Evolutionary conservation across 1,139 yeast species (phyloP).

Genomic region (Suhomyces bribrorum): DNA sequence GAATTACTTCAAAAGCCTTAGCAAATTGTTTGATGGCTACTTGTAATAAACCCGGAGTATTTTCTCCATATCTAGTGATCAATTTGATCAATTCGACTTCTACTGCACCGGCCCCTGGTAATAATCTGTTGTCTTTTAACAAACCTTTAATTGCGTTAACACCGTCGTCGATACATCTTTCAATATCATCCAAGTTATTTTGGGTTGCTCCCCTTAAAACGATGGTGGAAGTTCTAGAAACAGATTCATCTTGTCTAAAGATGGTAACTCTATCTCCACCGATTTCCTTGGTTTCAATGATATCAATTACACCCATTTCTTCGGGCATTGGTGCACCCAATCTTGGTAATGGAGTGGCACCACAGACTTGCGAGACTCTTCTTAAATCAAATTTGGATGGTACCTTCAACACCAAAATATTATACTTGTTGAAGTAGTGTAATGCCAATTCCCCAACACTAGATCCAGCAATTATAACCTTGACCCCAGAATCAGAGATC

Average conservation of each 20-base stretch:
- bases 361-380: slow-evolving; percentile 93
- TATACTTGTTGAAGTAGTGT: slow-evolving; percentile 87
- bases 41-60: slow-evolving; percentile 90
- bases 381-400: slow-evolving; percentile 93
- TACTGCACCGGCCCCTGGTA: slow-evolving; percentile 98
- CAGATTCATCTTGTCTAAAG: slow-evolving; percentile 79
- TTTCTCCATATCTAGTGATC: slow-evolving; percentile 83
- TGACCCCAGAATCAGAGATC: slow-evolving; percentile 79
- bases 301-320: slow-evolving; percentile 85
- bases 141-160: slow-evolving; percentile 90
- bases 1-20: slow-evolving; percentile 90
- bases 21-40: slow-evolving; percentile 94
- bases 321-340: slow-evolving; percentile 96
- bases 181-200: slow-evolving; percentile 88
- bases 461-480: slow-evolving; percentile 89
- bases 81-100: slow-evolving; percentile 85
- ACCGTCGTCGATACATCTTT: slow-evolving; percentile 97
- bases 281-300: slow-evolving; percentile 88
- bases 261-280: slow-evolving; percentile 98
- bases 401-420: slow-evolving; percentile 81
- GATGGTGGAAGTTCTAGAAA: slow-evolving; percentile 81
- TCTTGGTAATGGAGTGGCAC: slow-evolving; percentile 94
- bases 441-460: slow-evolving; percentile 90
- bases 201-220: slow-evolving; percentile 97
- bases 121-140: slow-evolving; percentile 72